These are phyloP conservation scores for Prunus fruticosa DNA, from an alignment of 306 rosid species.

Conservation along the genomic window DNA sequence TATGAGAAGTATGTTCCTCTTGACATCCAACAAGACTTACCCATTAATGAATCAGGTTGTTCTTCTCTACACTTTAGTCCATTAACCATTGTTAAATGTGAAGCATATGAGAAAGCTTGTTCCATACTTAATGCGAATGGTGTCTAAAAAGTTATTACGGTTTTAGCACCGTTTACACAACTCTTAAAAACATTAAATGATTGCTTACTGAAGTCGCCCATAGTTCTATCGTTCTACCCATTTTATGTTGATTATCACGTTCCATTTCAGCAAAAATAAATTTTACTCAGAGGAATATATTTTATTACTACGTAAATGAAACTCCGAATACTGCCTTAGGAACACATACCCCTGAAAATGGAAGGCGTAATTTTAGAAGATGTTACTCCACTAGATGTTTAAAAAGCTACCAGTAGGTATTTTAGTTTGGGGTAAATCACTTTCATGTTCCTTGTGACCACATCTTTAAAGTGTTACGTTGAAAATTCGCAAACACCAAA, in stretches of 20 bases:
- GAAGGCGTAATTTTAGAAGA: too few species aligned
- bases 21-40: too few species aligned
- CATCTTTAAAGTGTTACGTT: background rate
- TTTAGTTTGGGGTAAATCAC: background rate
- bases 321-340: too few species aligned
- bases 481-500: background rate
- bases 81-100: background rate
- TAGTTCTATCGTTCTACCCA: background rate
- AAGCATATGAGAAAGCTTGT: background rate
- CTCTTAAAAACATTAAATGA: background rate
- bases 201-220: background rate
- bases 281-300: background rate
- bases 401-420: background rate
- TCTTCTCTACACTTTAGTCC: background rate
- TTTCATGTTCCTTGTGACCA: background rate
- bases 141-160: background rate
- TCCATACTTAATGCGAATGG: background rate
- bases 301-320: background rate
- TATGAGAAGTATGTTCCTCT: slow-evolving; percentile 75
- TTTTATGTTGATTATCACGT: background rate
- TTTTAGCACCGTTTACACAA: background rate
- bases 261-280: background rate
- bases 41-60: background rate
- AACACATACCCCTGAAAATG: too few species aligned
- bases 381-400: background rate